phyloP scores from a whole-genome alignment of 805 yeast genomes.

The Myxozyma udenii region DNA sequence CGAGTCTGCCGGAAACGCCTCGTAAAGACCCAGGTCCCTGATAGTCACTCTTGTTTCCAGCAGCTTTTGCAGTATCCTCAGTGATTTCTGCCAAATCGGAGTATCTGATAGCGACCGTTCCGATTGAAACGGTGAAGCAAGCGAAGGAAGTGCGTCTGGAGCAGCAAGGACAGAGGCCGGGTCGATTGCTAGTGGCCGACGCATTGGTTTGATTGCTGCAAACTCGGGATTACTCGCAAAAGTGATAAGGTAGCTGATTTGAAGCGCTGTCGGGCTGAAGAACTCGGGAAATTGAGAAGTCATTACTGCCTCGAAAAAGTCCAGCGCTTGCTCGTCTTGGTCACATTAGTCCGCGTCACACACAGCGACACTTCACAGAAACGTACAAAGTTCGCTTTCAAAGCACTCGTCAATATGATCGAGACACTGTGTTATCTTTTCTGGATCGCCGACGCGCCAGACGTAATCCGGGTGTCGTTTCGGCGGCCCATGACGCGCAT shows the following conservation, averaged over 20 bases:
- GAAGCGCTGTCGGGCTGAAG: conserved; percentile 17
- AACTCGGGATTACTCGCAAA: conserved; percentile 21
- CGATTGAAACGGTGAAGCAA: neutral
- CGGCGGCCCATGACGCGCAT: neutral
- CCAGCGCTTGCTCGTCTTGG: conserved; percentile 16
- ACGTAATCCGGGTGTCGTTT: neutral
- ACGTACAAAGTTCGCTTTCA: conserved; percentile 25
- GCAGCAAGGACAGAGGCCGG: neutral
- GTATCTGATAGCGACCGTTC: conserved; percentile 4
- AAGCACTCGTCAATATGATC: conserved; percentile 19
- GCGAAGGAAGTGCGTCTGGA: neutral
- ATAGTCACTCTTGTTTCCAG: conserved; percentile 13
- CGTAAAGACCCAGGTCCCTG: conserved; percentile 16
- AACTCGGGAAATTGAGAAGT: conserved; percentile 20
- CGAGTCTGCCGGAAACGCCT: conserved; percentile 4
- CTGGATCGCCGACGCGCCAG: conserved; percentile 18
- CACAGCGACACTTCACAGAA: neutral
- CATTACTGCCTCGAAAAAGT: conserved; percentile 14
- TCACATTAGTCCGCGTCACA: neutral
- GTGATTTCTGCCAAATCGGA: conserved; percentile 6
- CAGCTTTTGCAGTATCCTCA: conserved; percentile 6
- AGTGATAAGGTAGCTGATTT: conserved; percentile 17
- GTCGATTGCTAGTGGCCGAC: neutral
- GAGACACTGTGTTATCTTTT: conserved; percentile 5
- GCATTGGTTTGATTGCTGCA: neutral